Evolutionary conservation across 805 yeast genomes (phyloP).

Genomic region (Starmera amethionina): DNA sequence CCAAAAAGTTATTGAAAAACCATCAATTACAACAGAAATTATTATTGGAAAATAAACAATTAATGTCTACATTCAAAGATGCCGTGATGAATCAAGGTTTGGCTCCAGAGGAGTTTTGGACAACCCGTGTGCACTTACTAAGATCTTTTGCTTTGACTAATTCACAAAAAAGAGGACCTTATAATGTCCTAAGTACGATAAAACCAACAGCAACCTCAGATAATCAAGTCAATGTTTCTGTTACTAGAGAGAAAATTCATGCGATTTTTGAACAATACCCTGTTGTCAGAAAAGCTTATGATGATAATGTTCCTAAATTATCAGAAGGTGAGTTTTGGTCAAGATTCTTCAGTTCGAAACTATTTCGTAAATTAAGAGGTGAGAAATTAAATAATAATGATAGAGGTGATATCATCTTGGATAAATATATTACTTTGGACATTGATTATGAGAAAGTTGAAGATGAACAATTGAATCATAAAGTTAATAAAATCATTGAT

Average conservation of each 20-base stretch:
- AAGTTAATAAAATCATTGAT: constrained; percentile 66
- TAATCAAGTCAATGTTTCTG: constrained; percentile 86
- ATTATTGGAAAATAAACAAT: constrained; percentile 53
- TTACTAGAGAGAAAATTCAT: constrained; percentile 81
- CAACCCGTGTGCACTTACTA: constrained; percentile 64
- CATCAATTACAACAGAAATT: constrained; percentile 71
- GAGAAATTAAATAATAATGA: constrained; percentile 69
- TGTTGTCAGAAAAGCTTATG: constrained; percentile 77
- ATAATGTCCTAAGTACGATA: constrained; percentile 87
- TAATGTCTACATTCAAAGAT: constrained; percentile 74
- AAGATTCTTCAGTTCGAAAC: constrained; percentile 81
- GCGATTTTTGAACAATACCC: constrained; percentile 92
- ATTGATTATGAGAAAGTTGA: constrained; percentile 43
- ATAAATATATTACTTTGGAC: constrained; percentile 68
- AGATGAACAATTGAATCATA: constrained; percentile 30
- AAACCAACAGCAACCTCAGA: constrained; percentile 90
- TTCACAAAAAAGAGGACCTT: constrained; percentile 84
- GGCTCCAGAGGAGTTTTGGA: constrained; percentile 82
- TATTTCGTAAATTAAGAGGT: constrained; percentile 83
- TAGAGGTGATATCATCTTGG: constrained; percentile 77
- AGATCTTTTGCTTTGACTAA: constrained; percentile 80
- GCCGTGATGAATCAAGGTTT: constrained; percentile 74
- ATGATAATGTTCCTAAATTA: constrained; percentile 83
- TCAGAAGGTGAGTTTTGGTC: constrained; percentile 95
- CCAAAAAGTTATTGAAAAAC: constrained; percentile 54